Percentiles rank a stretch among this genome's conserved stretches.
Conservation (phyloP, 106 monocot species). For the Hemerocallis citrina region DNA sequence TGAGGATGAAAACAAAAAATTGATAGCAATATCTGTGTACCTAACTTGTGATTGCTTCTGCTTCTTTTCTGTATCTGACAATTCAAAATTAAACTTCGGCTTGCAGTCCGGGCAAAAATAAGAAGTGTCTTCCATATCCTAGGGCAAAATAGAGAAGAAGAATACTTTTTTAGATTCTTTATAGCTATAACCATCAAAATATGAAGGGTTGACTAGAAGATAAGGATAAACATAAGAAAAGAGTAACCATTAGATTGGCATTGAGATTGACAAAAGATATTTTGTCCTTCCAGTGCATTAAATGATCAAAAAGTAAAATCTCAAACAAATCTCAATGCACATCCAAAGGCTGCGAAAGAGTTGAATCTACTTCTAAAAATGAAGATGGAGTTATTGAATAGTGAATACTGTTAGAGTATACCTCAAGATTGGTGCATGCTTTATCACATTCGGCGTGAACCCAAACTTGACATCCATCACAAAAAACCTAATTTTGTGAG, state of each 20-base stretch:
- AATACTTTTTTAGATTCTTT: background rate
- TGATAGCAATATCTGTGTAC: slow-evolving; percentile 16
- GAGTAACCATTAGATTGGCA: too few species aligned
- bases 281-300: too few species aligned
- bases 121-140: slow-evolving; percentile 60
- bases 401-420: slow-evolving; percentile 2
- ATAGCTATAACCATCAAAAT: background rate
- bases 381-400: too few species aligned
- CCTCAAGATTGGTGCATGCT: slow-evolving; percentile 46
- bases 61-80: slow-evolving; percentile 32
- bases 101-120: slow-evolving; percentile 94
- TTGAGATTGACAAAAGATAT: too few species aligned
- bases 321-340: too few species aligned
- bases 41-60: slow-evolving; percentile 22
- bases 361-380: too few species aligned
- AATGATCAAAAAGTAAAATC: too few species aligned
- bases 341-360: too few species aligned
- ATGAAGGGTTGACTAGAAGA: too few species aligned
- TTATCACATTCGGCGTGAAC: slow-evolving; percentile 84
- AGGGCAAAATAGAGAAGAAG: slow-evolving; percentile 2
- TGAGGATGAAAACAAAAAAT: background rate
- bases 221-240: too few species aligned
- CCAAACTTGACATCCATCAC: slow-evolving; percentile 92
- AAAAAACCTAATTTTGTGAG: slow-evolving; percentile 49
- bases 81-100: slow-evolving; percentile 33